Evolutionary conservation across 1,284 basidiomycete species (phyloP), one percentile per base, ranked within the genome.

Genomic region (Melampsora occidentalis): DNA sequence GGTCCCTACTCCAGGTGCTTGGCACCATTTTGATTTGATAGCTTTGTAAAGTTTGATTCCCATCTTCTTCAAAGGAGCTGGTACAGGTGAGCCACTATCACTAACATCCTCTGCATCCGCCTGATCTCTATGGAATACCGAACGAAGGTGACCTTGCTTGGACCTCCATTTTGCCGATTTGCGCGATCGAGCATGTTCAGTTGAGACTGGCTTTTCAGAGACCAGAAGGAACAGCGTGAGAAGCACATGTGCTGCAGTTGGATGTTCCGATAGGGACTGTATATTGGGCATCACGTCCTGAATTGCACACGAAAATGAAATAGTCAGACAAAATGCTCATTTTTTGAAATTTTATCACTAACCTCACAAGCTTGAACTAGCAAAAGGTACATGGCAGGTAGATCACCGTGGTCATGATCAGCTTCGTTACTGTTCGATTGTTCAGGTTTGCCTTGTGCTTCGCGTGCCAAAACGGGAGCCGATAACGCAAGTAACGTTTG

Each of bases 181-280:
- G 82, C 90, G 92, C 10, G 91, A 92, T 39, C 91, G 88, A 42
- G 90, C 77, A 48, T 83, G 73, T 68, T 86, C 85, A 1, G 90
- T 89, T 1, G 83, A 84, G 33, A 84, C 81, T 1, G 80, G 69
- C 35, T 81, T 79, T 63, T 83, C 83, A 20, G 88, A 89, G 22
- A 96, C 85, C 42, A 96, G 85, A 6, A 90, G 82, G 6, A 97
- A 86, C 1, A 97, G 84, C 20, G 90, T 88, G 49, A 93, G 89
- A 66, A 95, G 79, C 51, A 93, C 91, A 80, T 96, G 94, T 0
- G 94, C 94, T 33, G 90, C 93, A 81, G 94, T 94, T 22, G 90
- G 89, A 80, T 94, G 89, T 84, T 90, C 88, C 48, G 94, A 84
- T 42, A 95, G 86, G 5, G 85, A 84, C 0, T 88, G 84, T 31